phyloP scores from a whole-genome alignment of 2,329 filamentous ascomycete genomes.

The Aspergillus versicolor region DNA sequence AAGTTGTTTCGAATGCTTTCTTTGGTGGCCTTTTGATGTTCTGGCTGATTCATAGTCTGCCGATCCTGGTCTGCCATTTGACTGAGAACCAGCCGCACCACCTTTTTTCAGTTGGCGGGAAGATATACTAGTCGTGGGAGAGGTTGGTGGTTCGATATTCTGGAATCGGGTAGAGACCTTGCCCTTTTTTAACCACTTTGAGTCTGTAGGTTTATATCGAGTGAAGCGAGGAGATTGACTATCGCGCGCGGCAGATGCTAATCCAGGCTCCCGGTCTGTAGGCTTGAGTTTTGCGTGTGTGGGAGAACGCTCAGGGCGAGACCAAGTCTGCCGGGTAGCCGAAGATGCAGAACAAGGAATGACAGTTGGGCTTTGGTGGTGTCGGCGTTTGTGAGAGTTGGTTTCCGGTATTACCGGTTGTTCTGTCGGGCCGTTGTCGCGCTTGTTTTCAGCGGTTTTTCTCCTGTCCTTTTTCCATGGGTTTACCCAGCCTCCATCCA shows the following conservation, averaged over 20 bases:
- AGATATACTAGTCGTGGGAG: conserved; percentile 29
- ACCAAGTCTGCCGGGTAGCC: not conserved
- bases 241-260: not conserved
- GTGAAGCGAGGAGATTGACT: conserved; percentile 1
- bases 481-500: conserved; percentile 46
- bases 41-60: not conserved
- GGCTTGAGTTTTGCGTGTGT: not conserved
- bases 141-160: conserved; percentile 37
- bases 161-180: conserved; percentile 26
- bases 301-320: not conserved
- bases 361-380: conserved; percentile 17
- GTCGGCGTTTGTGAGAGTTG: conserved; percentile 22
- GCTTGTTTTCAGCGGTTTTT: not conserved
- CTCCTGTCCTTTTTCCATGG: conserved; percentile 42
- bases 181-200: conserved; percentile 33
- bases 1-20: not conserved
- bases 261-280: not conserved
- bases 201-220: conserved; percentile 5
- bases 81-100: not conserved
- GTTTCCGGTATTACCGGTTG: conserved; percentile 29
- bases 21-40: not conserved
- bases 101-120: conserved; percentile 21
- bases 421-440: conserved; percentile 3
- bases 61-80: not conserved
- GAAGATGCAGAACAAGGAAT: not conserved